Base-by-base conservation (phyloP, 2,329 filamentous ascomycete genomes). In the Leptographium flavum region DNA sequence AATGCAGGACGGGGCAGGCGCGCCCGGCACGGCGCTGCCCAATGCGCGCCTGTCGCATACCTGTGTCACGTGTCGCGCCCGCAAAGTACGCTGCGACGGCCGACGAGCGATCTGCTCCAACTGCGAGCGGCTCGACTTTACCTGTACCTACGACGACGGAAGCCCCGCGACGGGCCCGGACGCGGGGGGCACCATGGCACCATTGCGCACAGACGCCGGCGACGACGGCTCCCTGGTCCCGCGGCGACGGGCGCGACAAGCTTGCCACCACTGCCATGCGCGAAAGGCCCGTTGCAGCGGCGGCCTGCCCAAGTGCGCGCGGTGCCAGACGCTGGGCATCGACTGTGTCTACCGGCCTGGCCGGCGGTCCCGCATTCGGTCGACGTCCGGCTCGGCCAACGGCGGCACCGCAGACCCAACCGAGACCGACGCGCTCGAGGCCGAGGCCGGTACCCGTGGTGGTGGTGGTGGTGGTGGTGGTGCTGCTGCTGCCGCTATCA, bases 41-140 rank as follows among this genome's bases (percentile, higher is more conserved):
- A 32, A 14, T 22, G 67, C 66, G 50, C 64, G 66, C 46, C 63
- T 63, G 35, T 65, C 64, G 17, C 58, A 65, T 30, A 74, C 71
- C n/a, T 74, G 71, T 55, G 63, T 67, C 50, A 72, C 70, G 11
- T 74, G 70, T 50, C 68, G 71, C 21, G 64, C 68, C 41, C 69
- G 73, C 55, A 76, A 77, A 58, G 73, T 77, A 19, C 71, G 73
- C 40, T 77, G 73, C 59, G 71, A 76, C 54, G 70, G 72, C 31
- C 62, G 66, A 13, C 68, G 68, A 35, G 63, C 68, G 42, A 60
- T 71, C 47, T 77, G 73, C 57, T 68, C 69, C 58, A 76, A 75
- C 58, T 77, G 73, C 58, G 70, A 74, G 50, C 69, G 73, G 19
- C 66, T 77, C 38, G 71, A 70, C 40, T 76, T 76, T 52, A 63